Percentiles rank a stretch among this genome's conserved stretches.
These are phyloP conservation scores for Pestalotiopsis sp. DNA, from an alignment of 2,329 filamentous ascomycete genomes.

Conservation along the genomic window DNA sequence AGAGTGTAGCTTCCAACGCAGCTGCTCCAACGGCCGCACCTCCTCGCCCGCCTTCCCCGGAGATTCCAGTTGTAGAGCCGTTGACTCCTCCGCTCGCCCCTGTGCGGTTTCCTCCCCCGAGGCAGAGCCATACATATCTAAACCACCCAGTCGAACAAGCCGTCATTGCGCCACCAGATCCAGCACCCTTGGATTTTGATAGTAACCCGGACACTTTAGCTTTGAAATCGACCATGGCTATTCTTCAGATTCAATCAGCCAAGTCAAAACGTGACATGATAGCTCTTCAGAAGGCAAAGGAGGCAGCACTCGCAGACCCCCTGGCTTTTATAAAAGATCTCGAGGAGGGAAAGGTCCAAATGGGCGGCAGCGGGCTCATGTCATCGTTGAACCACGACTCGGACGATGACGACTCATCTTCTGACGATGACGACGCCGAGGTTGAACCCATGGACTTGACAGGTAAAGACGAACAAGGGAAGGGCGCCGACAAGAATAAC, in stretches of 20 bases:
- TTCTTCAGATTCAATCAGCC: slow-evolving; percentile 83
- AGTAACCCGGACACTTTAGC: slow-evolving; percentile 86
- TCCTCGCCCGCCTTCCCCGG: slow-evolving; percentile 44
- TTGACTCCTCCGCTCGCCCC: slow-evolving; percentile 54
- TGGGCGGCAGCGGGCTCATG: slow-evolving; percentile 23
- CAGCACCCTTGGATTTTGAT: slow-evolving; percentile 59
- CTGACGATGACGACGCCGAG: slow-evolving; percentile 23
- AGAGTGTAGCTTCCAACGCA: neutral
- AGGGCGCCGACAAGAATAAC: neutral
- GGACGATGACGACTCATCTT: slow-evolving; percentile 21
- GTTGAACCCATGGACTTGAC: neutral
- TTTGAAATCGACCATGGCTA: slow-evolving; percentile 79
- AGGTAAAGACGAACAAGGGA: neutral
- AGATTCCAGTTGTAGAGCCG: slow-evolving; percentile 55
- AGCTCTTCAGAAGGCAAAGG: slow-evolving; percentile 69
- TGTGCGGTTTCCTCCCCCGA: slow-evolving; percentile 31
- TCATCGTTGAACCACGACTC: slow-evolving; percentile 31
- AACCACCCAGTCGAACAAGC: slow-evolving; percentile 22
- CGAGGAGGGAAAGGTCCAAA: slow-evolving; percentile 59
- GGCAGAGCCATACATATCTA: slow-evolving; percentile 27
- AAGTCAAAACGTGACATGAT: slow-evolving; percentile 77
- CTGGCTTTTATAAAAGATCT: slow-evolving; percentile 73
- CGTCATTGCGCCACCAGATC: slow-evolving; percentile 42
- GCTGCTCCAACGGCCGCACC: neutral
- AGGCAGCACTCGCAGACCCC: slow-evolving; percentile 71